Conservation (phyloP, 768 basidiomycete species). For the Xerocomellus intermedius region DNA sequence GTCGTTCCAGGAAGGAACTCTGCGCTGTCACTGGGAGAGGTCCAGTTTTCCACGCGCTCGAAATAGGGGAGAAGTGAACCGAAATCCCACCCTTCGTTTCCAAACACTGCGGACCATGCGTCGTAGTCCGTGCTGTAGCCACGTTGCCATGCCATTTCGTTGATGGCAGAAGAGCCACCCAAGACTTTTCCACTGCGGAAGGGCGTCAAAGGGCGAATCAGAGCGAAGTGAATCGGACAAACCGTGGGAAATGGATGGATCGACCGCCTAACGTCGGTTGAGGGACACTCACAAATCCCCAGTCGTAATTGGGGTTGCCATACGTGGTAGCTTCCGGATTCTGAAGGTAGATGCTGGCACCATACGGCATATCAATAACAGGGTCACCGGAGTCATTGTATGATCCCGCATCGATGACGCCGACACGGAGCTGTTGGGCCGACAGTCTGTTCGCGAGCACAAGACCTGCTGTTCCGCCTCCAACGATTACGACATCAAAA, state of each 20-base stretch:
- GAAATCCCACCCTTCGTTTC: background rate
- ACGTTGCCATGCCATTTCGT: background rate
- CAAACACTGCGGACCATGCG: background rate
- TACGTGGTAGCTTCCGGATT: background rate
- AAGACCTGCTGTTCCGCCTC: background rate
- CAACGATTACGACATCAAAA: background rate
- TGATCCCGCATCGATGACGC: background rate
- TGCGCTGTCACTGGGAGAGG: background rate
- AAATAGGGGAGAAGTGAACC: background rate
- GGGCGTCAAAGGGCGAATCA: background rate
- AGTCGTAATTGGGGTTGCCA: background rate
- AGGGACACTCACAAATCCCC: background rate
- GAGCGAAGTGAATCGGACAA: background rate
- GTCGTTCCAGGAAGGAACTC: background rate
- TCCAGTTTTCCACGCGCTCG: background rate
- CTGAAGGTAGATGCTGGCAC: background rate
- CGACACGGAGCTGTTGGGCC: background rate
- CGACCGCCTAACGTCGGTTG: background rate
- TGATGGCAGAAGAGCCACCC: background rate
- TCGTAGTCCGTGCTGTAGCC: background rate
- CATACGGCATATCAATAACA: background rate
- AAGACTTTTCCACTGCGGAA: background rate
- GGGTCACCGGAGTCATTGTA: background rate
- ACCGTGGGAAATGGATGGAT: background rate
- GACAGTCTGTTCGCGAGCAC: background rate